These are phyloP conservation scores for Acacia acuminata DNA, from an alignment of 306 rosid genomes.

Conservation along the genomic window DNA sequence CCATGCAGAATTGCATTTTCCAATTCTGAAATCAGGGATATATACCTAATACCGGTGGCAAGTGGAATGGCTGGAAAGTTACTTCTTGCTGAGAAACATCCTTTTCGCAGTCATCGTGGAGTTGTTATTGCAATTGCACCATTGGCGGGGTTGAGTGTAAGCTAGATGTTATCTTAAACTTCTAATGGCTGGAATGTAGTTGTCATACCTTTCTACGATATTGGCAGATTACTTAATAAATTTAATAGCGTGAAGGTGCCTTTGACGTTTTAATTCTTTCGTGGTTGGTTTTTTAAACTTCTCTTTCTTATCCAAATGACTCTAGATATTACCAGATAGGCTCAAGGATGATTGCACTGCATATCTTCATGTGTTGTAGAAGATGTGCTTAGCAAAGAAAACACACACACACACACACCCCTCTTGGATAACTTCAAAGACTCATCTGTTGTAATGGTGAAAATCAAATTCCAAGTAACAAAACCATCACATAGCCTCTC, in stretches of 20 bases:
- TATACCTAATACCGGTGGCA: slow-evolving; percentile 60
- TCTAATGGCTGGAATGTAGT: slow-evolving; percentile 20
- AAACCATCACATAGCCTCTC: slow-evolving; percentile 1
- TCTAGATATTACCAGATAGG: slow-evolving; percentile 20
- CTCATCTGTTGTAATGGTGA: slow-evolving; percentile 5
- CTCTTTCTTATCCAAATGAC: slow-evolving; percentile 9
- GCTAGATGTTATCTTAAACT: slow-evolving; percentile 34
- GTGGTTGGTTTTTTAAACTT: slow-evolving; percentile 15
- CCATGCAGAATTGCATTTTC: slow-evolving; percentile 84
- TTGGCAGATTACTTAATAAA: slow-evolving; percentile 6
- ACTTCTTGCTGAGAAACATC: slow-evolving; percentile 82
- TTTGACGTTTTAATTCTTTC: slow-evolving; percentile 15
- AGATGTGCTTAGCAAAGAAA: not conserved
- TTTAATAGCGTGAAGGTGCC: slow-evolving; percentile 12
- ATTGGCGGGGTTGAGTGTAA: slow-evolving; percentile 74
- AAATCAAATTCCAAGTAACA: slow-evolving; percentile 15
- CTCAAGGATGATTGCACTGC: slow-evolving; percentile 12
- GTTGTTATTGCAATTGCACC: slow-evolving; percentile 84
- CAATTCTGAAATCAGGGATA: slow-evolving; percentile 72
- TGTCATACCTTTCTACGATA: slow-evolving; percentile 13
- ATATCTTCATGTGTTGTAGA: not conserved
- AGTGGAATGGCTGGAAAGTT: slow-evolving; percentile 58
- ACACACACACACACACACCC: not conserved
- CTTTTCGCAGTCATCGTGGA: slow-evolving; percentile 81
- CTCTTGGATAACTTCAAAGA: not conserved